Base-by-base conservation (phyloP, 148 eudicot genomes). In the Cornus controversa region DNA sequence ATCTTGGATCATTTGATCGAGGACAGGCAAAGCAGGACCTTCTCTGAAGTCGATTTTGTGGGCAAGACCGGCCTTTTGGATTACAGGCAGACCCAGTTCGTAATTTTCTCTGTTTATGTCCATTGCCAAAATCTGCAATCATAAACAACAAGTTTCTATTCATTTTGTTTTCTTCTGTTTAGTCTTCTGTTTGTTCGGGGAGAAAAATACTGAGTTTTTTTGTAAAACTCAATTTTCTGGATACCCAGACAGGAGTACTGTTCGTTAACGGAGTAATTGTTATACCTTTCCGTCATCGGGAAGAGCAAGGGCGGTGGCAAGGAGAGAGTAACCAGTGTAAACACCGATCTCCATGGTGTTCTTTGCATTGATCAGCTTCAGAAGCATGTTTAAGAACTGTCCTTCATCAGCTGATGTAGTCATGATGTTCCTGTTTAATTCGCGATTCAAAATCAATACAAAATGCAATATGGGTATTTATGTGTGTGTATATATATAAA, bases 391-490 rank as follows among this genome's bases (percentile, higher is more conserved):
- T 84, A 94, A 69, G 77, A 94, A 92, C 73, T 94, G 97, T 71
- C 97, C 98, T 82, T 92, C 97, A 78, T 94, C 98, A 10, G 97
- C 94, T 4, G 98, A 94, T 72, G 97, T 94, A 22, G 94, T 89
- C 97, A 94, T 94, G 2, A 89, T 72, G 66, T 93, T 93, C 94
- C 98, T 91, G 71, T 76, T 72, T 65, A 47, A 54, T 4, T 18
- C 6, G 0, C 25, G 0, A 20, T n/a, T n/a, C 8, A 60, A 60
- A 60, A 60, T 20, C 25, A 8, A 8, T 54, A 60, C 64, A 60
- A 22, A 54, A 14, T 14, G 60, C 60, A 20, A 54, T 16, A 8
- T 54, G 60, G 60, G 18, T 54, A 54, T 54, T 2, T 54, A 14
- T 40, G 10, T 40, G 0, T 40, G 10, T 40, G 10, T 40, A 6